Base-by-base conservation (phyloP, 768 basidiomycete genomes). In the Lactarius deliciosus region DNA sequence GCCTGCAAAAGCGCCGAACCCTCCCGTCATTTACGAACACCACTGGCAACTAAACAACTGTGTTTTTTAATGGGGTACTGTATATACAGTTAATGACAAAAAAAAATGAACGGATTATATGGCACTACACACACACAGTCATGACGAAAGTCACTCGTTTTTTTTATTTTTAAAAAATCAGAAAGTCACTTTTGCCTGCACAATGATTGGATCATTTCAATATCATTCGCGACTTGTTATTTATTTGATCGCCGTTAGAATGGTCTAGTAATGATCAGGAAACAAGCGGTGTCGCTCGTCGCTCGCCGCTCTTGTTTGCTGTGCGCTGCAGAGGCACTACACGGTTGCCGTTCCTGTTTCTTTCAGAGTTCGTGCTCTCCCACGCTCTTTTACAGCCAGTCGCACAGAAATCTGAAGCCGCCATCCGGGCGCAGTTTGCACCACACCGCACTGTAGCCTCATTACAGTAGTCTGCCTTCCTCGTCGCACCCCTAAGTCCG, bases 211-310 rank as follows among this genome's bases (percentile, higher is more conserved):
- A 53, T 66, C 65, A 67, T 36, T 22, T 53, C 25, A 22, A 40
- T 59, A 20, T 30, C 53, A 43, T 55, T 60, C 30, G 30, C 38
- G 28, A 54, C 36, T 50, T 40, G 32, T 58, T 22, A 47, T 16
- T 36, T 57, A 50, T 67, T 67, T 64, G 66, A 67, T 67, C 62
- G 66, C 66, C 61, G 62, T 67, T 64, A 64, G 62, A 67, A 67
- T 64, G 66, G 66, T 67, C 62, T 43, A 63, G 58, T 57, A 67
- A 60, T 67, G 66, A 67, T 67, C 38, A 54, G 66, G 62, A 64
- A 64, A 60, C 62, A 63, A 25, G 22, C 34, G 30, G 18, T 34
- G 30, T 56, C 54, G 25, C 54, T n/a, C 18, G 22, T 40, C 25
- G 25, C 22, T 20, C 47, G 43, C 50, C n/a, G 45, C 43, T 30